phyloP scores from a whole-genome alignment of 805 yeast genomes.

The Candida caryicola region DNA sequence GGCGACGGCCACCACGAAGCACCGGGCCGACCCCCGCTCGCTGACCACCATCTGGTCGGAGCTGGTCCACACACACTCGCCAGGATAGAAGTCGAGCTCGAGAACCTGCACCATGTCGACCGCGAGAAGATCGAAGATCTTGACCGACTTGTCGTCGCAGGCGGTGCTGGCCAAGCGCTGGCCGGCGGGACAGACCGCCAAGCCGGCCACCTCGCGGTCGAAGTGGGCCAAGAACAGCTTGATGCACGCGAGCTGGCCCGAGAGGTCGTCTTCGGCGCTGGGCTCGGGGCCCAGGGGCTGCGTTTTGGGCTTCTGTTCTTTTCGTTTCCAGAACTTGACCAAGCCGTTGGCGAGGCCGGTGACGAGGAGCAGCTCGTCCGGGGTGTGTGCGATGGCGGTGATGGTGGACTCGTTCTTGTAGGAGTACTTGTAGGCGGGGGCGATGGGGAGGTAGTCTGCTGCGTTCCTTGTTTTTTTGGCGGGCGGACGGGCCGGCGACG shows the following conservation, averaged over 20 bases:
- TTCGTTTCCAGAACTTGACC: constrained; percentile 20
- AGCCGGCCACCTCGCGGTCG: constrained; percentile 11
- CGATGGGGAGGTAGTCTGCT: background rate
- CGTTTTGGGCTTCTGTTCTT: background rate
- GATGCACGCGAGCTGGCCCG: constrained; percentile 11
- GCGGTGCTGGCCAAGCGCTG: constrained; percentile 21
- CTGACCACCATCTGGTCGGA: constrained; percentile 11
- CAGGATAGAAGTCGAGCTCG: constrained; percentile 23
- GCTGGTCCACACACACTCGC: constrained; percentile 1
- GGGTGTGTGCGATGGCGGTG: constrained; percentile 11
- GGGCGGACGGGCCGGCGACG: background rate
- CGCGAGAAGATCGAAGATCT: constrained; percentile 32
- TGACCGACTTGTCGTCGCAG: constrained; percentile 15
- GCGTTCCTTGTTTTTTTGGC: background rate
- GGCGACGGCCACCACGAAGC: constrained; percentile 12
- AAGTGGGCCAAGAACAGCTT: constrained; percentile 19
- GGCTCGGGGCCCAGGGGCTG: background rate
- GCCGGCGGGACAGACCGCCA: constrained; percentile 15
- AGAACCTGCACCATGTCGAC: constrained; percentile 36
- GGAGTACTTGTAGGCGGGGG: constrained; percentile 7
- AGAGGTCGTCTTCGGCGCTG: constrained; percentile 3
- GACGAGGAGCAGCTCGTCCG: constrained; percentile 13
- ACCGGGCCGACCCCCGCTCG: constrained; percentile 10
- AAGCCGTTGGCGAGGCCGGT: constrained; percentile 19
- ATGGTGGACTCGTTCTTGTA: constrained; percentile 14